A percentile compares a stretch with the other conserved stretches of the same genome.
Conservation (phyloP, 306 rosid species). For the Cyamopsis tetragonoloba region DNA sequence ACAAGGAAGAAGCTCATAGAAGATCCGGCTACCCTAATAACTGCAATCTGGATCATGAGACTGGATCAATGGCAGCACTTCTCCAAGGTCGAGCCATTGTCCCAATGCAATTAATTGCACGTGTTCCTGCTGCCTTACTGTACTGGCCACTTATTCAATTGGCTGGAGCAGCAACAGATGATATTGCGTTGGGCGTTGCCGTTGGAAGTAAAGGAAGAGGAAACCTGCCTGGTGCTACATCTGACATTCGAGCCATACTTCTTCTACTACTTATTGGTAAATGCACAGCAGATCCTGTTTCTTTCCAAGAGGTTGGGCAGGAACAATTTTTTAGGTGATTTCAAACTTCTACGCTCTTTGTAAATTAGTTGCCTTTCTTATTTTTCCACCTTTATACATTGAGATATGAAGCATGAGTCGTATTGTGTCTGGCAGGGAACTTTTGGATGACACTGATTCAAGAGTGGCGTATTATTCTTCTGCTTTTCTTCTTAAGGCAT, state of each 20-base stretch:
- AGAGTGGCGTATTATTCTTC: constrained; percentile 97
- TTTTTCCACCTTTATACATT: constrained; percentile 1
- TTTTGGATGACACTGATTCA: constrained; percentile 96
- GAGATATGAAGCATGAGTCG: background rate
- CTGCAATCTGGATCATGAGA: constrained; percentile 57
- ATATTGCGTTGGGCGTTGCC: constrained; percentile 88
- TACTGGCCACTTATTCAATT: constrained; percentile 97
- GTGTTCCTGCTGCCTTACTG: constrained; percentile 89
- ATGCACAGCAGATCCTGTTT: constrained; percentile 86
- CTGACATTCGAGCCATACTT: constrained; percentile 92
- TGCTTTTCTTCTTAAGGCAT: constrained; percentile 95
- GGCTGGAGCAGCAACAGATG: constrained; percentile 96
- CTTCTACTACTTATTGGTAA: constrained; percentile 92
- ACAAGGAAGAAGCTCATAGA: constrained; percentile 51
- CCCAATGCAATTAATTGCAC: constrained; percentile 90
- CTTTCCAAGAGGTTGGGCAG: constrained; percentile 79
- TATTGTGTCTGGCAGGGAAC: constrained; percentile 60
- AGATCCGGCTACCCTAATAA: constrained; percentile 41
- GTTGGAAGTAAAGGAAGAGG: constrained; percentile 99
- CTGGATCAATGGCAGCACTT: constrained; percentile 80
- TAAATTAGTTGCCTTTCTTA: background rate
- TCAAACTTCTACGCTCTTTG: constrained; percentile 8
- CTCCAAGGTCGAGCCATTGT: constrained; percentile 86
- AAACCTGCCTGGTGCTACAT: constrained; percentile 90
- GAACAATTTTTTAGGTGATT: constrained; percentile 92